Evolutionary conservation across 2,329 filamentous ascomycete genomes (phyloP).

Genomic region (Neoascochyta sp.): DNA sequence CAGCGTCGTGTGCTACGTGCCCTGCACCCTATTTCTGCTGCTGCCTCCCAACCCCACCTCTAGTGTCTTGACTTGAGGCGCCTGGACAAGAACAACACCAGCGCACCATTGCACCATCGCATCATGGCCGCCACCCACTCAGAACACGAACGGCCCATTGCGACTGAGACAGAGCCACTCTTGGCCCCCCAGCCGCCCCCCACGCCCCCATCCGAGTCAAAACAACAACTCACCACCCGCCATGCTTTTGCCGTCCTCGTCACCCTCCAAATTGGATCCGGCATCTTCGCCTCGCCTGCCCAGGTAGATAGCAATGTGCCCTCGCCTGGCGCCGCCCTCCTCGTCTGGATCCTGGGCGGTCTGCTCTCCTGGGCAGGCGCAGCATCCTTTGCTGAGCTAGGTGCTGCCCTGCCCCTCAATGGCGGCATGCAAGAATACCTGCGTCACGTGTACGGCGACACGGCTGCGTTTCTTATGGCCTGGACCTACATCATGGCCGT

Average conservation of each 20-base stretch:
- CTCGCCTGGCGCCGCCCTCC: constrained; percentile 55
- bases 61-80: no score
- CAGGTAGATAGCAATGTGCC: constrained; percentile 62
- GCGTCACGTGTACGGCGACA: constrained; percentile 58
- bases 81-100: no score
- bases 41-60: neutral
- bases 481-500: constrained; percentile 65
- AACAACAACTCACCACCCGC: constrained; percentile 35
- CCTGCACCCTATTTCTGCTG: no score
- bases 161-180: constrained; percentile 26
- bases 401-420: constrained; percentile 61
- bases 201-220: constrained; percentile 4
- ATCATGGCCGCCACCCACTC: constrained; percentile 5
- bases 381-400: constrained; percentile 59
- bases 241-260: constrained; percentile 57
- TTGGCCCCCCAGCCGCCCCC: constrained; percentile 16
- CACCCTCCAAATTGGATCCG: constrained; percentile 62
- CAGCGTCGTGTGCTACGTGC: no score
- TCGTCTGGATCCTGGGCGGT: constrained; percentile 61
- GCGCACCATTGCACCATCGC: no score
- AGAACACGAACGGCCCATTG: constrained; percentile 6
- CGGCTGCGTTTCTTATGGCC: constrained; percentile 59
- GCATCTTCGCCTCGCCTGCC: constrained; percentile 62
- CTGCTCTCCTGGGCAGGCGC: constrained; percentile 63
- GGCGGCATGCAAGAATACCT: constrained; percentile 63